Conservation (phyloP, 2,329 filamentous ascomycete genomes). For the Nakataea oryzae region DNA sequence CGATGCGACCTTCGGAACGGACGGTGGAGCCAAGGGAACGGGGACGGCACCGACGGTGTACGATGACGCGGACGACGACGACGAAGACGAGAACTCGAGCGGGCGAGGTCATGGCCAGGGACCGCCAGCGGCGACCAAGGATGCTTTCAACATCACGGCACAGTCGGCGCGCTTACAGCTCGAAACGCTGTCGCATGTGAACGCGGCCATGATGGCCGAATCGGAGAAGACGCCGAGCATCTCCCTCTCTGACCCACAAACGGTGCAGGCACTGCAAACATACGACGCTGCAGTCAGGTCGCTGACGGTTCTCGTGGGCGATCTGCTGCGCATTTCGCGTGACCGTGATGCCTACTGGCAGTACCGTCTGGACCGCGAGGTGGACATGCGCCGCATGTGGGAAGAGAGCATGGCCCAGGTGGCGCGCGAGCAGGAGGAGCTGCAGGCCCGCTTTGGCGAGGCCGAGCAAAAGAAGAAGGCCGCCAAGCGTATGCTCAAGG, state of each 20-base stretch:
- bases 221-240: conserved; percentile 58
- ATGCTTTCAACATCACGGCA: conserved; percentile 93
- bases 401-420: conserved; percentile 98
- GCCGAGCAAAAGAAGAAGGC: conserved; percentile 82
- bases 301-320: conserved; percentile 72
- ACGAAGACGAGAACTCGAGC: conserved; percentile 67
- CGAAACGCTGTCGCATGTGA: conserved; percentile 79
- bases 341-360: conserved; percentile 97
- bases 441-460: conserved; percentile 80
- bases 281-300: conserved; percentile 88
- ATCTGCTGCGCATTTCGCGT: conserved; percentile 82
- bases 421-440: conserved; percentile 84
- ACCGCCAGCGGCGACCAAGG: conserved; percentile 64
- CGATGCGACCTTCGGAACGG: conserved; percentile 21
- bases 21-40: conserved; percentile 22
- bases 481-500: conserved; percentile 80
- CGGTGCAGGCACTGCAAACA: conserved; percentile 67
- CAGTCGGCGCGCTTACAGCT: conserved; percentile 90
- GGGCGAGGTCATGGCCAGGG: conserved; percentile 55
- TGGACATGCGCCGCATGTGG: conserved; percentile 90
- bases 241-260: conserved; percentile 64
- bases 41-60: conserved; percentile 10
- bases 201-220: conserved; percentile 68
- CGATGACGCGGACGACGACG: conserved; percentile 45
- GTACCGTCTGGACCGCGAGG: conserved; percentile 82